phyloP scores from a whole-genome alignment of 257 asterid genomes.

The Solanum sejunctum region DNA sequence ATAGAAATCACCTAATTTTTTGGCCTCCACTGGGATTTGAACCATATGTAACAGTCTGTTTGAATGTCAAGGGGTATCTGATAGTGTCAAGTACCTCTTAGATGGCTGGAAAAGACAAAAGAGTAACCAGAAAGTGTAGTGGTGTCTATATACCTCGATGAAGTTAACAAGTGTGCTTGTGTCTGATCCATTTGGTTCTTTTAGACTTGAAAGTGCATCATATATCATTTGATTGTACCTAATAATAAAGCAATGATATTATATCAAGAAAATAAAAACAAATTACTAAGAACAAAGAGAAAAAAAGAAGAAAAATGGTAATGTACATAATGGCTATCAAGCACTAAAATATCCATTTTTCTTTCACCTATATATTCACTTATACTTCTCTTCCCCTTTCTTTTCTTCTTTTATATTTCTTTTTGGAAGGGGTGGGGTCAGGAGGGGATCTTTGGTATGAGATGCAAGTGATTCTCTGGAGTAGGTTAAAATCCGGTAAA shows the following conservation, averaged over 20 bases:
- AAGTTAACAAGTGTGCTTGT: constrained; percentile 46
- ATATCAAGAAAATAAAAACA: neutral
- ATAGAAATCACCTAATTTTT: neutral
- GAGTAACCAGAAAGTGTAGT: neutral
- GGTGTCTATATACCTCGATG: constrained; percentile 43
- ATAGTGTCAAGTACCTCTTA: neutral
- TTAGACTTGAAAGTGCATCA: constrained; percentile 64
- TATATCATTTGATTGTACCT: constrained; percentile 65
- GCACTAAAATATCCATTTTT: neutral
- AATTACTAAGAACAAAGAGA: neutral
- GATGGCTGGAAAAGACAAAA: neutral
- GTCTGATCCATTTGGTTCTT: constrained; percentile 63
- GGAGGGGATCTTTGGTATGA: neutral
- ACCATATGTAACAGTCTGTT: neutral
- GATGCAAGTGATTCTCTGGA: neutral
- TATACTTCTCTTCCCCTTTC: neutral
- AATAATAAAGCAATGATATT: constrained; percentile 4
- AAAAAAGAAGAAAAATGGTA: neutral
- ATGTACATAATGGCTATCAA: neutral
- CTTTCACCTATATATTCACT: neutral
- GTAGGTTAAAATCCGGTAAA: neutral
- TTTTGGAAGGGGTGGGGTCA: neutral
- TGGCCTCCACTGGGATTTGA: neutral
- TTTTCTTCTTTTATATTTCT: neutral
- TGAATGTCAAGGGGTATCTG: neutral